Percentiles rank a stretch among this genome's conserved stretches.
Conservation (phyloP, 768 basidiomycete species). For the Kwoniella sp. region DNA sequence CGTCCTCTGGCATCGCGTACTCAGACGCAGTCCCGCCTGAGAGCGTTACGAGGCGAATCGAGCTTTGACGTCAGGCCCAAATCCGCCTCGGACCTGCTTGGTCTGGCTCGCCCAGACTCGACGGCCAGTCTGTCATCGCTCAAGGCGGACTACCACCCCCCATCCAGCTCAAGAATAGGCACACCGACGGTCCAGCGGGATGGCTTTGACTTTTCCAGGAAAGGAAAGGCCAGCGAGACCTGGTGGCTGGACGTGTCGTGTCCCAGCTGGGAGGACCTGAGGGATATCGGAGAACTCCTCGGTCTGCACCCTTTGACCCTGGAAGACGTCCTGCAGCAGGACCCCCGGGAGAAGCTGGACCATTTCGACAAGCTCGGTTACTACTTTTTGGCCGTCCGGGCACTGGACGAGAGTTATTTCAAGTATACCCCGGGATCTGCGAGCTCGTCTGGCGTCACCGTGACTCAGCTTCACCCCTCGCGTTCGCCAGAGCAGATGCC, state of each 20-base stretch:
- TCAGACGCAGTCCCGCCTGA: constrained; percentile 23
- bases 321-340: constrained; percentile 87
- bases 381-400: constrained; percentile 82
- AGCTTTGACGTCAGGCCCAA: constrained; percentile 32
- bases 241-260: constrained; percentile 92
- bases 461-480: not conserved
- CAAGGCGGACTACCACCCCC: constrained; percentile 6
- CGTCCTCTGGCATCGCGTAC: constrained; percentile 10
- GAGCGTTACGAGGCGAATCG: constrained; percentile 16
- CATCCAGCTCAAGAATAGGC: constrained; percentile 4
- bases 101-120: constrained; percentile 24
- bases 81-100: constrained; percentile 44
- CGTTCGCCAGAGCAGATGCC: constrained; percentile 5
- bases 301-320: constrained; percentile 87
- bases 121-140: constrained; percentile 13
- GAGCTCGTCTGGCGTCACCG: constrained; percentile 5
- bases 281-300: constrained; percentile 74
- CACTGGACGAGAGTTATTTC: constrained; percentile 62
- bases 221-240: constrained; percentile 33
- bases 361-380: constrained; percentile 82
- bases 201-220: constrained; percentile 1
- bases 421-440: constrained; percentile 49
- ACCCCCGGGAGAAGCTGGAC: constrained; percentile 87
- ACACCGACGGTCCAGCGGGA: not conserved
- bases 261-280: constrained; percentile 82